Evolutionary conservation across 306 rosid species (phyloP), one percentile per base, ranked within the genome.

Genomic region (Vicia sativa): DNA sequence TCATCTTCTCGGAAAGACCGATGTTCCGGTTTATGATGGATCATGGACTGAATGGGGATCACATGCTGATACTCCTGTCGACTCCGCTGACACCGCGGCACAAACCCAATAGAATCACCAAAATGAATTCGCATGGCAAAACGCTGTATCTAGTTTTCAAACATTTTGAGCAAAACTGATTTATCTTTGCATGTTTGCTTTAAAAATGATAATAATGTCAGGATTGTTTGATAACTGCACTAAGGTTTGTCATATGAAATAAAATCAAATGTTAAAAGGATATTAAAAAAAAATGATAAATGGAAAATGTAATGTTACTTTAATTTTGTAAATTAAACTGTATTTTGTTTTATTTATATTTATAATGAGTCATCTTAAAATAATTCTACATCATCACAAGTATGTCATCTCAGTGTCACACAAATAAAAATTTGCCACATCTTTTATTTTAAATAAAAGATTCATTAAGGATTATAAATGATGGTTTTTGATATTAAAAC

Each of bases 31-130:
- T 69, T 95, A 91, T 65, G 99, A 95, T 78, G 99, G 99, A 66
- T 88, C 99, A 15, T 95, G 99, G 99, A 85, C 96, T 0, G 99
- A 95, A 80, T 95, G 99, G 99, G 99, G 97, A 62, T 86, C 85
- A 4, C 79, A 87, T 0, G 13, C 92, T 3, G 89, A 95, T 31
- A 91, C 97, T 26, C 99, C 92, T 2, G 87, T 90, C 2, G 89
- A 85, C 46, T 67, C 85, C 68, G 38, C 38, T 2, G 89, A 85
- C 46, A 70, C 85, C 66, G 38, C 38, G 9, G 41, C 72, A 48
- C 12, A 59, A 61, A 37, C n/a, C 5, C 23, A 39, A 49, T 44
- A 23, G 59, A 25, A 25, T 74, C 34, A 19, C 50, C 71, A 39
- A 16, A 52, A 72, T 38, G 56, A 26, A 15, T 38, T 41, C 65